These are phyloP conservation scores for Lachnellula willkommii DNA, from an alignment of 2,329 filamentous ascomycete genomes.

Conservation along the genomic window DNA sequence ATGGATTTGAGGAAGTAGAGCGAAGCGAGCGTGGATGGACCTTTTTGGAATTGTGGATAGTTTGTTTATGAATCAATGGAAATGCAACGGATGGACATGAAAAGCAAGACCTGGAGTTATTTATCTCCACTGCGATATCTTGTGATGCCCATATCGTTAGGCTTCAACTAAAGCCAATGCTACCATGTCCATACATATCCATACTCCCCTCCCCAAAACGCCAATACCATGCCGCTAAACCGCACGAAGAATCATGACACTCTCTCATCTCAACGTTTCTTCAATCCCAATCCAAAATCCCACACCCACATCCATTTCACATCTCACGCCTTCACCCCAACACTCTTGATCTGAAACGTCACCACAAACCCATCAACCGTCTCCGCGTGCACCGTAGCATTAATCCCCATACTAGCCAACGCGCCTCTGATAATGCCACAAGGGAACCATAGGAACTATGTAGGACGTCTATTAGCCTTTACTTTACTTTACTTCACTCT, in stretches of 20 bases:
- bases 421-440: conserved; percentile 88
- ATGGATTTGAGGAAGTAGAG: not conserved
- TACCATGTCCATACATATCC: not conserved
- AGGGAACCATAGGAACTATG: conserved; percentile 87
- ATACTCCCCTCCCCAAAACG: conserved; percentile 9
- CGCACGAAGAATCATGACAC: conserved; percentile 7
- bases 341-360: conserved; percentile 92
- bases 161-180: not conserved
- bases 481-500: not conserved
- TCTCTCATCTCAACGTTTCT: not conserved
- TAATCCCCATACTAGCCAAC: conserved; percentile 86
- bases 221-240: conserved; percentile 28
- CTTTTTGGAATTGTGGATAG: not conserved
- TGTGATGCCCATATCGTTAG: not conserved
- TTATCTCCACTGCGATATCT: not conserved
- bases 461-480: not conserved
- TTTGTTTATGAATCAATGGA: not conserved
- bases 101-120: not conserved
- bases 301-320: too few relatives aligned
- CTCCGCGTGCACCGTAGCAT: conserved; percentile 87
- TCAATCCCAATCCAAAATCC: not conserved
- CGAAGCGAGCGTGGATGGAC: not conserved
- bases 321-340: conserved; percentile 55
- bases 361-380: conserved; percentile 79
- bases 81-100: not conserved